Evolutionary conservation across 2,329 filamentous ascomycete species (phyloP), one percentile per base, ranked within the genome.

Genomic region (Clarireedia paspali): DNA sequence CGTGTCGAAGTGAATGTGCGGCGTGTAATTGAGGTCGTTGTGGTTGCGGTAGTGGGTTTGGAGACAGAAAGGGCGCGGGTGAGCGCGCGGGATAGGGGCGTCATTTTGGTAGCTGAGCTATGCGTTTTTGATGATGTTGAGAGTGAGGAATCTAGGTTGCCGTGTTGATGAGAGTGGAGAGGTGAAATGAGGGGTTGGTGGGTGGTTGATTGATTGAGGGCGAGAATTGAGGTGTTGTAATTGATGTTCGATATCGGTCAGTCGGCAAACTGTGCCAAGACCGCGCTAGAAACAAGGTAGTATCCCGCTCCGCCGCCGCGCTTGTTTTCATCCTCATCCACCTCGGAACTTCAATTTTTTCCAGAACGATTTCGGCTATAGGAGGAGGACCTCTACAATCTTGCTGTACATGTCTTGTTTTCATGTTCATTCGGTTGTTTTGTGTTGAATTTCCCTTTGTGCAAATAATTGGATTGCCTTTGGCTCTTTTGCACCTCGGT

Each of bases 191-290:
- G 27, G 6, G 15, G 36, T 17, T 26, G 7, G 36, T 17, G 36
- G 7, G n/a, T 39, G 51, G 44, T 54, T 10, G 30, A 30, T 20
- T 49, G 46, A 23, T 20, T 47, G 45, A 10, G 5, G 20, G 7
- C 24, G 6, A 6, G n/a, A 17, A 27, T 12, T 23, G 15, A 42
- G 4, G 39, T 20, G 15, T 15, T 24, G 27, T 53, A 27, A 27
- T 27, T 27, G 26, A 24, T 26, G 23, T 23, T 46, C 23, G 42
- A 46, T 46, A 24, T 20, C 17, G 42, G 42, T 20, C 14, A 23
- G 14, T 53, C 44, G 51, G 44, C 47, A 53, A 53, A 52, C 23
- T 15, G 36, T 14, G 51, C 51, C 44, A 48, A 53, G 51, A 34
- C 9, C 30, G 3, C 51, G 51, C 51, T 53, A 53, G 9, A 6